Percentiles rank a stretch among this genome's conserved stretches.
phyloP scores from a whole-genome alignment of 768 basidiomycete species.

The Nevesoporus exiguus region DNA sequence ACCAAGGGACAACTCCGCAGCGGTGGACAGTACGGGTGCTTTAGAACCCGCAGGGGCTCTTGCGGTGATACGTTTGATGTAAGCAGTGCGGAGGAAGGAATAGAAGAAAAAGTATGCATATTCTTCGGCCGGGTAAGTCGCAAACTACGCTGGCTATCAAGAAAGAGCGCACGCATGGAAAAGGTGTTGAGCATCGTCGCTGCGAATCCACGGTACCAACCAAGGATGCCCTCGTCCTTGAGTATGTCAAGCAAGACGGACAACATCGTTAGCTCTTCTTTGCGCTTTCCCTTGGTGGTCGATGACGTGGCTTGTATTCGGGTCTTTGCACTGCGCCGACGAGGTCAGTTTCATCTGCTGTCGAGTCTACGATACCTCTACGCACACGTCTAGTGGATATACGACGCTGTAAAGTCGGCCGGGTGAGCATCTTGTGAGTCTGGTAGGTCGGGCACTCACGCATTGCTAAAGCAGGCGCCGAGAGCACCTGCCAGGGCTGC shows the following conservation, averaged over 20 bases:
- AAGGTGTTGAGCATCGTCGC: conserved; percentile 99
- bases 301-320: conserved; percentile 80
- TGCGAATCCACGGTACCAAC: conserved; percentile 87
- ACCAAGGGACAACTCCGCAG: conserved; percentile 81
- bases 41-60: conserved; percentile 60
- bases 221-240: conserved; percentile 74
- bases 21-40: conserved; percentile 62
- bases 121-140: conserved; percentile 49
- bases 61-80: conserved; percentile 65
- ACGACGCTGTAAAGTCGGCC: conserved; percentile 57
- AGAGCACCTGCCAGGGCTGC: conserved; percentile 90
- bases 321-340: conserved; percentile 74
- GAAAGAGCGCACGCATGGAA: conserved; percentile 68
- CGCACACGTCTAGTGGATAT: conserved; percentile 93
- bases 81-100: conserved; percentile 80
- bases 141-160: neutral
- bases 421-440: conserved; percentile 5
- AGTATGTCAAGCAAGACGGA: conserved; percentile 67
- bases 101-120: conserved; percentile 99
- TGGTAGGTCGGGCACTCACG: conserved; percentile 50
- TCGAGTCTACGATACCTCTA: neutral
- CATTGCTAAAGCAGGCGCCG: conserved; percentile 89
- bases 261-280: conserved; percentile 52
- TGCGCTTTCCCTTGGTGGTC: conserved; percentile 51
- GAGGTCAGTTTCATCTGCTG: neutral